phyloP scores from a whole-genome alignment of 169 alveolate species.

The Theileria orientalis region DNA sequence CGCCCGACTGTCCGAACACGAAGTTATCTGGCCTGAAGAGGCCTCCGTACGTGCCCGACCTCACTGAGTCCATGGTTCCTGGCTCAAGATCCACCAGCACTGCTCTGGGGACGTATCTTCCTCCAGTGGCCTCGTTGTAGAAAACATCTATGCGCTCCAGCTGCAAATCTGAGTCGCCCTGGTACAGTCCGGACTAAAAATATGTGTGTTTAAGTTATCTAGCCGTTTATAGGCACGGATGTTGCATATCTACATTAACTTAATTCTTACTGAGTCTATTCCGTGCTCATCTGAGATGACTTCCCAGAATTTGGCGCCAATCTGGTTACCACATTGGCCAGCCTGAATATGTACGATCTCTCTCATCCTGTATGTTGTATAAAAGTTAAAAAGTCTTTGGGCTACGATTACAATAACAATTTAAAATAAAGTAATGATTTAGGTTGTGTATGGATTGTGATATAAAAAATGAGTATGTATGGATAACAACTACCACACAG shows the following conservation, averaged over 20 bases:
- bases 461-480: no score
- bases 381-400: no score
- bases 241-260: neutral
- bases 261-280: slow-evolving; percentile 89
- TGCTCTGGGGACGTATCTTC: slow-evolving; percentile 98
- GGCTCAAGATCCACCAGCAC: slow-evolving; percentile 98
- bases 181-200: slow-evolving; percentile 92
- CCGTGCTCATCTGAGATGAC: slow-evolving; percentile 99
- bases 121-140: slow-evolving; percentile 97
- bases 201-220: neutral
- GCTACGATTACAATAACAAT: no score
- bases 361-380: slow-evolving; percentile 90
- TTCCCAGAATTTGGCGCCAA: slow-evolving; percentile 99
- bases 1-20: slow-evolving; percentile 98
- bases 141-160: slow-evolving; percentile 94
- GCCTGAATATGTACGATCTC: slow-evolving; percentile 98
- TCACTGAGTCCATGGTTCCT: slow-evolving; percentile 98
- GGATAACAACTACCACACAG: neutral
- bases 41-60: slow-evolving; percentile 97
- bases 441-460: no score
- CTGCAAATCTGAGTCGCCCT: slow-evolving; percentile 95
- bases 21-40: slow-evolving; percentile 98
- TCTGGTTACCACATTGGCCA: slow-evolving; percentile 99
- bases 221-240: neutral
- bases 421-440: no score